Conservation (phyloP, 2,329 filamentous ascomycete species). For the Aspergillus chevalieri region DNA sequence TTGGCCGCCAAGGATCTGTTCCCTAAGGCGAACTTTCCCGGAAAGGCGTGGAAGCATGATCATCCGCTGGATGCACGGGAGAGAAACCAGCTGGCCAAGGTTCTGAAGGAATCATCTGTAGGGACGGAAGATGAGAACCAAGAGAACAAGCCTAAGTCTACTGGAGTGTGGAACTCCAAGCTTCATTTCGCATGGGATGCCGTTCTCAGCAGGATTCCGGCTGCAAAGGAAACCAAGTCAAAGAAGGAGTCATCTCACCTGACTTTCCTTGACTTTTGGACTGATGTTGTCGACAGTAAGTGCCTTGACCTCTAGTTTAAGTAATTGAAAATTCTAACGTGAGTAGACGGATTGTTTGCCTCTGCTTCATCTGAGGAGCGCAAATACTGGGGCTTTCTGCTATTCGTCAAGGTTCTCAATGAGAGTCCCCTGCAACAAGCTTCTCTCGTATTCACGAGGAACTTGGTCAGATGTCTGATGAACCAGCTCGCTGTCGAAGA, state of each 20-base stretch:
- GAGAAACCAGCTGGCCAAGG: constrained; percentile 62
- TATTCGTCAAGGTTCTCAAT: constrained; percentile 70
- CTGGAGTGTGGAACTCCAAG: constrained; percentile 71
- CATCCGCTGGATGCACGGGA: constrained; percentile 68
- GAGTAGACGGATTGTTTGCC: constrained; percentile 72
- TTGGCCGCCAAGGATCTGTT: constrained; percentile 62
- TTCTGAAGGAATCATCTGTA: constrained; percentile 62
- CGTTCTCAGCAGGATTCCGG: constrained; percentile 52
- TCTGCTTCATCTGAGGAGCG: constrained; percentile 76
- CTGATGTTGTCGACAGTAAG: constrained; percentile 76
- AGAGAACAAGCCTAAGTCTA: constrained; percentile 32
- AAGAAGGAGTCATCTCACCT: constrained; percentile 33
- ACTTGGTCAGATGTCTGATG: constrained; percentile 73
- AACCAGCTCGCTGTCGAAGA: constrained; percentile 76
- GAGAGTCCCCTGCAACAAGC: constrained; percentile 46
- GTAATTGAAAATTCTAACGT: constrained; percentile 6
- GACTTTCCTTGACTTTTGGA: constrained; percentile 73
- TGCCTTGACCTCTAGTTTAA: constrained; percentile 10
- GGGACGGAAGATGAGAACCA: constrained; percentile 24
- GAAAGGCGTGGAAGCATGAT: constrained; percentile 64
- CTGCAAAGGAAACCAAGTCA: constrained; percentile 21
- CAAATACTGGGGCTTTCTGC: constrained; percentile 85
- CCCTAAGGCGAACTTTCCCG: constrained; percentile 58
- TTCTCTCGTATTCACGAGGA: constrained; percentile 68
- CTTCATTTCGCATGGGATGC: constrained; percentile 85